phyloP scores from a whole-genome alignment of 208 protist species.

The Vickermania ingenoplastis region DNA sequence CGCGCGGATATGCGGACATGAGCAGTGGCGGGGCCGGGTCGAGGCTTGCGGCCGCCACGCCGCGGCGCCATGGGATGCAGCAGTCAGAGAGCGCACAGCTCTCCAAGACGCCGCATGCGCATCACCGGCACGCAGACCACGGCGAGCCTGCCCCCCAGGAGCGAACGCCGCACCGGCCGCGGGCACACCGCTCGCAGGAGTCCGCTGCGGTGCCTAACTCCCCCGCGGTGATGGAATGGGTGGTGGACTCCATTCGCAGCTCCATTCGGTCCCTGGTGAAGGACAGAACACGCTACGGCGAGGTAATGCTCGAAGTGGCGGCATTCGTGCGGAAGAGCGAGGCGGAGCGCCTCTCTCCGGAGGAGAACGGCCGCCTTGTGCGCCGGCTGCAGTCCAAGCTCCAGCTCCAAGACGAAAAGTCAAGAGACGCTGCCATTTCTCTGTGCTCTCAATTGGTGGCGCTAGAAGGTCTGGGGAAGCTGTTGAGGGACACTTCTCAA shows the following conservation, averaged over 20 bases:
- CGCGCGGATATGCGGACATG: too few relatives aligned
- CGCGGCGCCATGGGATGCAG: too few relatives aligned
- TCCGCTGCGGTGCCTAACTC: neutral
- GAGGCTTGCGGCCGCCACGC: too few relatives aligned
- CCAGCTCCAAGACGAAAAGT: slow-evolving; percentile 29
- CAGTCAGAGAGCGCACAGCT: too few relatives aligned
- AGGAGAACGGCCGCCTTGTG: slow-evolving; percentile 55
- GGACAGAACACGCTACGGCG: slow-evolving; percentile 24
- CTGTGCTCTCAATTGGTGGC: slow-evolving; percentile 67
- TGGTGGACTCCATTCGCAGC: slow-evolving; percentile 31
- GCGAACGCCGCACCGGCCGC: too few relatives aligned
- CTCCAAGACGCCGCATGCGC: too few relatives aligned
- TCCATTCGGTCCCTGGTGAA: slow-evolving; percentile 31
- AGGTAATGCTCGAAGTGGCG: slow-evolving; percentile 39
- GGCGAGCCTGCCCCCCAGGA: too few relatives aligned
- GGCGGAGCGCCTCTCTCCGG: slow-evolving; percentile 31
- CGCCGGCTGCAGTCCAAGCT: slow-evolving; percentile 20
- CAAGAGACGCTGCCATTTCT: slow-evolving; percentile 36
- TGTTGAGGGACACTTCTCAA: neutral
- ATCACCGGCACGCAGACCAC: too few relatives aligned
- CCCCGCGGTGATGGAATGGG: slow-evolving; percentile 27
- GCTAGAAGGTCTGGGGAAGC: slow-evolving; percentile 32
- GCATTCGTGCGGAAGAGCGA: slow-evolving; percentile 39
- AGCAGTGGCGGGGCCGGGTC: too few relatives aligned
- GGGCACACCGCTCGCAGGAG: neutral